Conservation (phyloP, 257 asterid species). For the Verbena officinalis region DNA sequence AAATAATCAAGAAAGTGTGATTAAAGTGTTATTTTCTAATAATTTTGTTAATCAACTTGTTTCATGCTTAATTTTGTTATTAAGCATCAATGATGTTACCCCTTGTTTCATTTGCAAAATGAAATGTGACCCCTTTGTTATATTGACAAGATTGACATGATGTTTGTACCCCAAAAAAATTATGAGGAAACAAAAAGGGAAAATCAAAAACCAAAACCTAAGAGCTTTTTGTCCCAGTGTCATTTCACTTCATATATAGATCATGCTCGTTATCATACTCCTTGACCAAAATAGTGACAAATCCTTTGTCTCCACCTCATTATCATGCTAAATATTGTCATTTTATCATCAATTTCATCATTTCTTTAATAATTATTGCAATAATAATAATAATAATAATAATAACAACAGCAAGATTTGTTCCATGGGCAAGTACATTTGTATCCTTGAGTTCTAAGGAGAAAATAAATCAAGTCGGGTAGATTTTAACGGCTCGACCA, state of each 20-base stretch:
- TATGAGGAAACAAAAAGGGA: constrained; percentile 24
- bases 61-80: background rate
- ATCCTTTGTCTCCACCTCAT: constrained; percentile 14
- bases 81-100: constrained; percentile 4
- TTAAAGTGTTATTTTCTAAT: constrained; percentile 12
- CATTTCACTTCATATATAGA: background rate
- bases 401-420: too few relatives aligned
- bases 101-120: constrained; percentile 21
- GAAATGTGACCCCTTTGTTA: background rate
- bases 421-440: too few relatives aligned
- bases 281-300: constrained; percentile 29
- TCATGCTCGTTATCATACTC: constrained; percentile 28
- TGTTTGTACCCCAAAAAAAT: constrained; percentile 7
- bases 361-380: background rate
- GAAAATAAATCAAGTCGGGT: too few relatives aligned
- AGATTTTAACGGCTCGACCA: too few relatives aligned
- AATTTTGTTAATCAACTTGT: constrained; percentile 6
- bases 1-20: constrained; percentile 17
- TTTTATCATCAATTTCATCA: background rate
- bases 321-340: constrained; percentile 16
- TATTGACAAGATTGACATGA: constrained; percentile 22
- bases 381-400: background rate
- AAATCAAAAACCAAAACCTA: constrained; percentile 13
- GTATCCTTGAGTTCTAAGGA: too few relatives aligned
- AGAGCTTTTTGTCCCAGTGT: constrained; percentile 9